Evolutionary conservation across 495 filamentous ascomycete species (phyloP).

Genomic region (Penicillium silybi): DNA sequence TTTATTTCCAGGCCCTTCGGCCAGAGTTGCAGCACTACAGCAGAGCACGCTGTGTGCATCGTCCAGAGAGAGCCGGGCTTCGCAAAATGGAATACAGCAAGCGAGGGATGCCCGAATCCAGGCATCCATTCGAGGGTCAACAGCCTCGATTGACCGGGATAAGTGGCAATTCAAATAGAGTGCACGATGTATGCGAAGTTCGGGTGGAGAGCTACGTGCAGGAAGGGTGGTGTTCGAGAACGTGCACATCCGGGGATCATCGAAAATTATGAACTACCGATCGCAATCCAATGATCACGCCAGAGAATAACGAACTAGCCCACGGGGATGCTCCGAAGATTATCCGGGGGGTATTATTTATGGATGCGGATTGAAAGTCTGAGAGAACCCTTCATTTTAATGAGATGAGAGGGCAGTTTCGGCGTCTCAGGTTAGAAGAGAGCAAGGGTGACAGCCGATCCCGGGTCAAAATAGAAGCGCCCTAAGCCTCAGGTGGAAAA

Average conservation of each 20-base stretch:
- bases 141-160: too few species aligned
- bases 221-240: neutral
- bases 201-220: too few species aligned
- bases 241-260: neutral
- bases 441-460: neutral
- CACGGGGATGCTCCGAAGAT: neutral
- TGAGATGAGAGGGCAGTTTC: constrained; percentile 8
- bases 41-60: too few species aligned
- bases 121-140: too few species aligned
- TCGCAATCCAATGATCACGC: neutral
- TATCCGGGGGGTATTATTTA: neutral
- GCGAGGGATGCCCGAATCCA: too few species aligned
- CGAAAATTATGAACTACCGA: neutral
- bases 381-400: too few species aligned
- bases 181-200: too few species aligned
- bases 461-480: neutral
- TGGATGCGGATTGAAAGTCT: neutral
- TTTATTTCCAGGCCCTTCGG: too few species aligned
- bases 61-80: too few species aligned
- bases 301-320: neutral
- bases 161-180: too few species aligned
- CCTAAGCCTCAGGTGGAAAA: neutral
- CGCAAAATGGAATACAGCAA: too few species aligned
- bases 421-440: constrained; percentile 16
- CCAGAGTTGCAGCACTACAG: too few species aligned